A percentile compares a stretch with the other conserved stretches of the same genome.
Evolutionary conservation across 257 asterid genomes (phyloP).

Genomic region (Hygrophila difformis): DNA sequence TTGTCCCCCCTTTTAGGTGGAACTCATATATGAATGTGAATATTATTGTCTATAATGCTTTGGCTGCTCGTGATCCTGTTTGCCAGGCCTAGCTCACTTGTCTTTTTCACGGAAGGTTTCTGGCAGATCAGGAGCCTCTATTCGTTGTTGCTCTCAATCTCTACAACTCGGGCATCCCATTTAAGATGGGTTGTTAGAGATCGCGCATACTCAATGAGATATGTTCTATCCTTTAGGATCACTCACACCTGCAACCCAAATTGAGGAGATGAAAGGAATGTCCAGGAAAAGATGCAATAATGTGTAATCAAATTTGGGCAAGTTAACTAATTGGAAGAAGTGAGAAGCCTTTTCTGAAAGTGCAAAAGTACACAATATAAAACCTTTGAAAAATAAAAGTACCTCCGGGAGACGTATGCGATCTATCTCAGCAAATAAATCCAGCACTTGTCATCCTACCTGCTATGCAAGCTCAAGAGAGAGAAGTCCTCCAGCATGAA

Average conservation of each 20-base stretch:
- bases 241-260: slow-evolving; percentile 74
- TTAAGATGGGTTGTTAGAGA: slow-evolving; percentile 63
- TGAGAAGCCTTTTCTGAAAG: too few relatives aligned
- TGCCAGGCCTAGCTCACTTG: slow-evolving; percentile 41
- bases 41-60: slow-evolving; percentile 30
- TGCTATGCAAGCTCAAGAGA: slow-evolving; percentile 71
- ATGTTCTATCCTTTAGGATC: slow-evolving; percentile 56
- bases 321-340: too few relatives aligned
- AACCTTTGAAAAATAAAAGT: too few relatives aligned
- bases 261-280: slow-evolving; percentile 15
- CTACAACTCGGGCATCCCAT: slow-evolving; percentile 97
- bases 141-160: slow-evolving; percentile 69
- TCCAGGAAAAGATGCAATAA: too few relatives aligned
- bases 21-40: slow-evolving; percentile 31
- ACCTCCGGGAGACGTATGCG: slow-evolving; percentile 99
- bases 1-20: slow-evolving; percentile 26
- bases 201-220: slow-evolving; percentile 71
- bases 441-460: slow-evolving; percentile 68
- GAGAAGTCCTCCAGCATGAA: slow-evolving; percentile 86
- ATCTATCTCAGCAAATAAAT: slow-evolving; percentile 76
- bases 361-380: too few relatives aligned
- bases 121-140: slow-evolving; percentile 93
- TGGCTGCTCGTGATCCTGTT: slow-evolving; percentile 10
- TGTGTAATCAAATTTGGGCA: too few relatives aligned
- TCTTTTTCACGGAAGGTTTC: slow-evolving; percentile 71